These are phyloP conservation scores for Chaetomium strumarium DNA, from an alignment of 2,329 filamentous ascomycete genomes.

Conservation along the genomic window DNA sequence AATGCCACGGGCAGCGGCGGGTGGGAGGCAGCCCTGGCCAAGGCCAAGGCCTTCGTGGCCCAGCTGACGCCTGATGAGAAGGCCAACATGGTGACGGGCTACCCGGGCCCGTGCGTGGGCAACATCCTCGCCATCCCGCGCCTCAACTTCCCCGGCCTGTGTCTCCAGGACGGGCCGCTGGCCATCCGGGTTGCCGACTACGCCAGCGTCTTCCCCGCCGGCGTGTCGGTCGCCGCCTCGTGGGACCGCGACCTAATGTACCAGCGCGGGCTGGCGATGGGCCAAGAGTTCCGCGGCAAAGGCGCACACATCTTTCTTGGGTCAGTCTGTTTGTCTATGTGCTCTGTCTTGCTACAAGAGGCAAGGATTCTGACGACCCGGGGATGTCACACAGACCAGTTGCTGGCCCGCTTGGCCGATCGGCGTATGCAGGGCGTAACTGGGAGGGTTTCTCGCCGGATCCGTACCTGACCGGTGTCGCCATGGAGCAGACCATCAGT, in stretches of 20 bases:
- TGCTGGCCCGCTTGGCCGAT: constrained; percentile 64
- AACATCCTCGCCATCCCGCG: constrained; percentile 65
- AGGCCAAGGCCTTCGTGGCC: constrained; percentile 73
- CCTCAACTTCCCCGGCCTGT: constrained; percentile 66
- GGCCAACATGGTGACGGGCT: constrained; percentile 90
- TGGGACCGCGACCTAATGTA: constrained; percentile 72
- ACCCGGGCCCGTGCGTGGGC: constrained; percentile 69
- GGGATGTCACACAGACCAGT: too few species aligned
- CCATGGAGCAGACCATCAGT: constrained; percentile 66
- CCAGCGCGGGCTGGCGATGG: constrained; percentile 65
- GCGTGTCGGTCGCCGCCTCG: constrained; percentile 74
- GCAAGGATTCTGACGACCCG: too few species aligned
- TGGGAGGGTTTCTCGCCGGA: constrained; percentile 71
- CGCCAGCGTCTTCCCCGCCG: constrained; percentile 73
- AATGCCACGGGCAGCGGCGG: too few species aligned
- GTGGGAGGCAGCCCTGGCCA: constrained; percentile 71
- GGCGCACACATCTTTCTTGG: constrained; percentile 69
- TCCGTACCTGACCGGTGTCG: constrained; percentile 66
- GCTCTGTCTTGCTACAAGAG: too few species aligned
- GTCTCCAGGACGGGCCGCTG: constrained; percentile 78
- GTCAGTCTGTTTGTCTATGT: too few species aligned
- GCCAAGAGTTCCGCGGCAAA: constrained; percentile 63
- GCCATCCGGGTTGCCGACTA: constrained; percentile 75
- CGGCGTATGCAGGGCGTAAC: constrained; percentile 61
- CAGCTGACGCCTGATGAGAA: constrained; percentile 81